phyloP scores from a whole-genome alignment of 768 basidiomycete species.

The Termitomyces sp. region DNA sequence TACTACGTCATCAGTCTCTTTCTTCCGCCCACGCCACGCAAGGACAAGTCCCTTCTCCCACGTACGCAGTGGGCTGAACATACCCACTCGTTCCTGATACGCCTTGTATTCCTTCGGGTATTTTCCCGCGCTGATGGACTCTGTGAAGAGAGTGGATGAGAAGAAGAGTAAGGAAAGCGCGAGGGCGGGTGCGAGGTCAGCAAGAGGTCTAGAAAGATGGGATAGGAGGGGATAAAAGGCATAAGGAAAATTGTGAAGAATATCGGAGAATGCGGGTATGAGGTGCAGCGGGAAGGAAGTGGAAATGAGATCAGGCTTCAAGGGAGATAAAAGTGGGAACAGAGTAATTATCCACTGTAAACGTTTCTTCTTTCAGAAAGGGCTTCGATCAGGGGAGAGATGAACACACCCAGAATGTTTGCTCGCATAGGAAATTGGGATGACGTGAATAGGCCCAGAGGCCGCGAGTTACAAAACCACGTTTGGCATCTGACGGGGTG shows the following conservation, averaged over 20 bases:
- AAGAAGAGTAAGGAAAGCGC: constrained; percentile 68
- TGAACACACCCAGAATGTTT: constrained; percentile 71
- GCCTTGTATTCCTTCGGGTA: constrained; percentile 65
- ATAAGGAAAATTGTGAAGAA: constrained; percentile 14
- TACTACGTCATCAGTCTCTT: constrained; percentile 16
- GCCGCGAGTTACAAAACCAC: constrained; percentile 84
- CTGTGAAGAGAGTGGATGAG: constrained; percentile 75
- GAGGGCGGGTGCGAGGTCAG: constrained; percentile 47
- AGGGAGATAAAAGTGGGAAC: constrained; percentile 52
- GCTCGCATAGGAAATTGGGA: constrained; percentile 92
- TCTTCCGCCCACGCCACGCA: constrained; percentile 15
- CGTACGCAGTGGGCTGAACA: constrained; percentile 56
- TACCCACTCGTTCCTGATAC: constrained; percentile 75
- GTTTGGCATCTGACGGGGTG: constrained; percentile 58
- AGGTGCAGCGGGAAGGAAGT: constrained; percentile 11
- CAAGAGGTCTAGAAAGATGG: constrained; percentile 21
- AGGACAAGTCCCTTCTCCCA: constrained; percentile 19
- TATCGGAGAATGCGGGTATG: constrained; percentile 10
- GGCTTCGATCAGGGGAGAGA: neutral
- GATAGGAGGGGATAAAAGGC: constrained; percentile 17
- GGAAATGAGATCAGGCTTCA: constrained; percentile 19
- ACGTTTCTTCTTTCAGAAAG: constrained; percentile 1
- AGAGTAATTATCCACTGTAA: constrained; percentile 62
- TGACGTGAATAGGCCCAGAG: constrained; percentile 87
- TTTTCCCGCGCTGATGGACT: constrained; percentile 71